Base-by-base conservation (phyloP, 2,329 filamentous ascomycete species). In the Sporothrix luriei region DNA sequence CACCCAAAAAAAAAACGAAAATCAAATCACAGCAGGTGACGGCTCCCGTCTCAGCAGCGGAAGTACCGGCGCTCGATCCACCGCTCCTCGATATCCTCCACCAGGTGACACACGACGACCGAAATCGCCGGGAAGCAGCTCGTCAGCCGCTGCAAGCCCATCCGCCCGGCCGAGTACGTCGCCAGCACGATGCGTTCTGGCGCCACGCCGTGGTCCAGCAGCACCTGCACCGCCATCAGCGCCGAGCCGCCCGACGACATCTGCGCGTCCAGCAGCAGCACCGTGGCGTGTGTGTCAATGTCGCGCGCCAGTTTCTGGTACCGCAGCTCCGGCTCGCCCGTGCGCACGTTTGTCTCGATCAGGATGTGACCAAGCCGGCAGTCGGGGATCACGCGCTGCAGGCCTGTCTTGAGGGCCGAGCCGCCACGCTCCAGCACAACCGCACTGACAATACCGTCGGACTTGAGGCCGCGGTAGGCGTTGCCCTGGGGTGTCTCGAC, bases 221-320 rank as follows among this genome's bases (percentile, higher is more conserved):
- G 82, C n/a, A 98, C 92, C 76, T 95, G 91, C 54, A 98, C 94
- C 0, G 95, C 93, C 95, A 99, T 99, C 70, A 99, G 82, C 0
- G 87, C 88, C 19, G 88, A 87, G 48, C 94, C 94, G 55, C 95
- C 95, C 72, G 90, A 94, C 33, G 92, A 93, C 91, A 98, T 97
- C 78, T 99, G 95, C 16, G 94, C 90, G 78, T 98, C 95, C 24
- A 98, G 83, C 9, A 99, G 83, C 71, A 99, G 83, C 21, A 99
- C 93, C 4, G 66, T 72, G 73, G 92, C 89, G 76, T 97, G 91
- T 54, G 85, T 79, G 71, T 86, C 81, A 69, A 98, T 91, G 72
- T 92, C 86, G 2, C 86, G 83, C 0, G 92, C 91, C 3, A 99
- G 83, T 73, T 92, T 92, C 71, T 94, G 85, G 77, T 94, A 98